A percentile compares a stretch with the other conserved stretches of the same genome.
Conservation (phyloP, 768 basidiomycete species). For the Porpolomopsis calyptriformis region DNA sequence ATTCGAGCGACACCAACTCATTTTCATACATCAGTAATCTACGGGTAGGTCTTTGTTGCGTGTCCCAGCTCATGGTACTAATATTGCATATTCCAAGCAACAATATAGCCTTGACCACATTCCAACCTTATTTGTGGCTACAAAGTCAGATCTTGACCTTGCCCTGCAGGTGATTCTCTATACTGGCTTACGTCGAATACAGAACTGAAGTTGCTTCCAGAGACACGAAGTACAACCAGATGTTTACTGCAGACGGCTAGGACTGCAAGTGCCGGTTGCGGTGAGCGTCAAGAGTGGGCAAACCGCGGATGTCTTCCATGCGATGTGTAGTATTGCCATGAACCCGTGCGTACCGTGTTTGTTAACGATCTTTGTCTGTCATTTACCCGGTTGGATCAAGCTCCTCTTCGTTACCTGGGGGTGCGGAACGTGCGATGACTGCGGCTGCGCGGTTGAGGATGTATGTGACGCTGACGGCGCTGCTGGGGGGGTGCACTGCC, state of each 20-base stretch:
- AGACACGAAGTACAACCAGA: conserved; percentile 98
- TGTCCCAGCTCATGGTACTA: not conserved
- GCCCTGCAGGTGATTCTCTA: conserved; percentile 67
- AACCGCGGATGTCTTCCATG: conserved; percentile 79
- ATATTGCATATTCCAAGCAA: conserved; percentile 46
- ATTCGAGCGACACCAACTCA: conserved; percentile 97
- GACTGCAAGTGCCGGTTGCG: conserved; percentile 88
- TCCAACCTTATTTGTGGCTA: conserved; percentile 95
- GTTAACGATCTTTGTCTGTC: conserved; percentile 3
- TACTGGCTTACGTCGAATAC: not conserved
- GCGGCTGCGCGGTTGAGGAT: conserved; percentile 56
- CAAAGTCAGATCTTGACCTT: conserved; percentile 94
- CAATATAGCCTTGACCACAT: conserved; percentile 93
- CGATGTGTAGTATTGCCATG: conserved; percentile 74
- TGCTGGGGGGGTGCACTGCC: conserved; percentile 67
- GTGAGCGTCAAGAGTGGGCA: conserved; percentile 84
- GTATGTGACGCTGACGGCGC: conserved; percentile 62
- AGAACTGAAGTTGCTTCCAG: conserved; percentile 27
- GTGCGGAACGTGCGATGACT: conserved; percentile 68
- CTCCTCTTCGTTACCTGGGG: conserved; percentile 72
- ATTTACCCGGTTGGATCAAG: conserved; percentile 29
- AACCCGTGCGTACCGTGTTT: conserved; percentile 55
- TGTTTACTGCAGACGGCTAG: conserved; percentile 83
- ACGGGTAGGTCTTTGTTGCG: conserved; percentile 41
- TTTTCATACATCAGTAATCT: conserved; percentile 98